Conservation (phyloP, 306 rosid genomes). For the Lupinus albus region DNA sequence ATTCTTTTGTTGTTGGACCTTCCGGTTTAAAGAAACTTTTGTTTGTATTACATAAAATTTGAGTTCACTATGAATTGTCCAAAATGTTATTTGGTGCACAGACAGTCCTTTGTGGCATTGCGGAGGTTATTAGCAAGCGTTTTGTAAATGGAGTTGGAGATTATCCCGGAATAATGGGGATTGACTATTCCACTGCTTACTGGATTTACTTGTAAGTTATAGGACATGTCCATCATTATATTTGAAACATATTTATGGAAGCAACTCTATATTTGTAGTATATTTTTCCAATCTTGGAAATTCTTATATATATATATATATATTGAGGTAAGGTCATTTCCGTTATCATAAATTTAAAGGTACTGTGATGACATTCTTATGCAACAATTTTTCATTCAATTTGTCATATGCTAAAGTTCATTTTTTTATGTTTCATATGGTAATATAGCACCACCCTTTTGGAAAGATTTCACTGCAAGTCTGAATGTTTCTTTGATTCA, state of each 20-base stretch:
- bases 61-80: conserved; percentile 11
- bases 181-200: conserved; percentile 70
- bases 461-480: conserved; percentile 17
- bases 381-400: neutral
- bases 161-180: conserved; percentile 81
- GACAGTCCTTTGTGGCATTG: conserved; percentile 76
- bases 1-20: neutral
- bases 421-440: neutral
- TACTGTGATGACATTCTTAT: conserved; percentile 22
- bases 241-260: neutral
- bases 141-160: conserved; percentile 63
- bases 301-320: neutral
- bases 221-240: conserved; percentile 7
- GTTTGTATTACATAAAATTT: conserved; percentile 3
- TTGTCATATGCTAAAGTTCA: conserved; percentile 8
- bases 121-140: conserved; percentile 78
- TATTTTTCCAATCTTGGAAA: neutral
- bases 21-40: neutral
- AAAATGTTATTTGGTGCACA: conserved; percentile 47
- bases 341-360: neutral
- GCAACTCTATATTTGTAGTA: neutral
- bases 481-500: neutral
- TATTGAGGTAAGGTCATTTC: neutral
- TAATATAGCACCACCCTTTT: neutral
- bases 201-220: conserved; percentile 81